Evolutionary conservation across 306 rosid genomes (phyloP).

Genomic region (Cucurbita moschata): DNA sequence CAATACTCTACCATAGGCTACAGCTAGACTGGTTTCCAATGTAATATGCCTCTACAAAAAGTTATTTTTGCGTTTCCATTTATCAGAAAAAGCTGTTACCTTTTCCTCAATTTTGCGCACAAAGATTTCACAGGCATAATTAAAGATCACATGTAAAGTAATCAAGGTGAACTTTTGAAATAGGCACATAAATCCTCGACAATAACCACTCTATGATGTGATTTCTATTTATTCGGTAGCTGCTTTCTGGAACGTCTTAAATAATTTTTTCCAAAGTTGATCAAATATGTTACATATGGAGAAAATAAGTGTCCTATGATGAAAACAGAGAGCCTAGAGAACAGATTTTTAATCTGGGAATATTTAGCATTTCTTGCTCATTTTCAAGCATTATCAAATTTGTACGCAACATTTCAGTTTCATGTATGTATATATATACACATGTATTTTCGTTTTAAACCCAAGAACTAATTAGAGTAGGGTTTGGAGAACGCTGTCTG

Average conservation of each 20-base stretch:
- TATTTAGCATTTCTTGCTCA: neutral
- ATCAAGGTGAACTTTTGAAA: neutral
- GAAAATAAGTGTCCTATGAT: neutral
- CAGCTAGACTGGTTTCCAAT: slow-evolving; percentile 96
- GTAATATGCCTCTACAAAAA: slow-evolving; percentile 24
- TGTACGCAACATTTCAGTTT: neutral
- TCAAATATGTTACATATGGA: neutral
- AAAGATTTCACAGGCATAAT: neutral
- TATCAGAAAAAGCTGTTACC: neutral
- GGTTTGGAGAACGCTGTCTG: neutral
- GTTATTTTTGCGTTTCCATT: neutral
- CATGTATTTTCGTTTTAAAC: neutral
- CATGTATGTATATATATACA: neutral
- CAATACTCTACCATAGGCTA: slow-evolving; percentile 88
- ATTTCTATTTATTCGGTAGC: neutral
- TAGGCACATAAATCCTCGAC: neutral
- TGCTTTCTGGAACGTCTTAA: neutral
- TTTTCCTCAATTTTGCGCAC: neutral
- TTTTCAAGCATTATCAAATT: neutral
- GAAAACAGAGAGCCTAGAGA: neutral
- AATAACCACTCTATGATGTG: neutral
- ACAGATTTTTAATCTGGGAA: neutral
- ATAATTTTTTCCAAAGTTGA: neutral
- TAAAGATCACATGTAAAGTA: neutral
- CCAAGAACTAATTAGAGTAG: neutral